Evolutionary conservation across 345 rosid species (phyloP), one percentile per base, ranked within the genome.

Genomic region (Gossypium anomalum): DNA sequence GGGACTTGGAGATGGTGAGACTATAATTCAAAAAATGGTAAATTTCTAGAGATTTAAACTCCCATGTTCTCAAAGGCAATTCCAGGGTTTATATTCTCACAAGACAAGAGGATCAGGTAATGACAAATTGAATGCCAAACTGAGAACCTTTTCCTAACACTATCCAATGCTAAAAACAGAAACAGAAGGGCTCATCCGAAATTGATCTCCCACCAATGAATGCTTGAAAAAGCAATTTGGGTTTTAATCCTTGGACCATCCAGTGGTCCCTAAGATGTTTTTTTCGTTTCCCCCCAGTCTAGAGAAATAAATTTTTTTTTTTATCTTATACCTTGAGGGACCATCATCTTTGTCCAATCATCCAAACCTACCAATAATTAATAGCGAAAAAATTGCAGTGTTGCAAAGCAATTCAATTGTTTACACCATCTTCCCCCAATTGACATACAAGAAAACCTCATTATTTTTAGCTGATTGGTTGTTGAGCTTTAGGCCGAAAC

Each of bases 331-430:
- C 44, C 57, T 68, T 13, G 7, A 34, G 41, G 72, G 72, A 51
- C 72, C 59, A 51, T 27, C 58, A 15, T 20, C 43, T 49, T 68
- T 15, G 44, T 10, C 43, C 72, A 22, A 58, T 58, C 15, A 58
- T 57, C 61, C 61, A 55, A 68, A 67, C 47, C 56, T 15, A 64
- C 22, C 49, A 64, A 55, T 45, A 64, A 55, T 63, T 34, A 34
- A 62, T 62, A 62, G 67, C 4, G 10, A 48, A 34, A 15, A 58
- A 58, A 4, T 58, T 22, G 62, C 62, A 58, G 43, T 27, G 9
- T 14, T 61, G 19, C 34, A 34, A 20, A 19, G 29, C 23, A 15
- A 62, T 62, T 62, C 47, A 34, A 14, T 27, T 63, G 38, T 22
- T 17, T 10, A 64, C 51, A 63, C 23, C 25, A 64, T 41, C 57